A percentile compares a stretch with the other conserved stretches of the same genome.
These are phyloP conservation scores for Notholithocarpus densiflorus DNA, from an alignment of 306 rosid species.

Conservation along the genomic window DNA sequence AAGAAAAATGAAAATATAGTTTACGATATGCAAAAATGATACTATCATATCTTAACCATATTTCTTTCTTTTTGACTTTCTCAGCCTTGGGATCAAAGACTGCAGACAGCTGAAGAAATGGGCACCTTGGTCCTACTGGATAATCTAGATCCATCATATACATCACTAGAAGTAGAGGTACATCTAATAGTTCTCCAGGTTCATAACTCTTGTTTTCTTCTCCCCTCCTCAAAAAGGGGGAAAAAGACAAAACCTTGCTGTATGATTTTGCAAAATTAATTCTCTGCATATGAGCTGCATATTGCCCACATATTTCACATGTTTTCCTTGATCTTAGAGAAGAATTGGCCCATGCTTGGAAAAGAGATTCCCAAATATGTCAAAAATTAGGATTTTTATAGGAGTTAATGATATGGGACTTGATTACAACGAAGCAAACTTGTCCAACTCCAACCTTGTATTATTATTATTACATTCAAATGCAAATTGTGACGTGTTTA, in stretches of 20 bases:
- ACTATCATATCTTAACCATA: background rate
- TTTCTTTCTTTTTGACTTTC: background rate
- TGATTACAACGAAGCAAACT: too few relatives aligned
- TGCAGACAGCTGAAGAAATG: conserved; percentile 42
- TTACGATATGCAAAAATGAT: too few relatives aligned
- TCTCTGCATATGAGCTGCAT: background rate
- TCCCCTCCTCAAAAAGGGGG: background rate
- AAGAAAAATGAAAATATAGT: background rate
- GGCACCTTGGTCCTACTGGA: conserved; percentile 45
- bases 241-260: background rate
- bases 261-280: background rate
- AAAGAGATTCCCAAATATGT: too few relatives aligned
- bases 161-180: conserved; percentile 62
- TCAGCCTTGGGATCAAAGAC: conserved; percentile 55
- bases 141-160: conserved; percentile 57
- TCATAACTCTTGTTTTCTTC: background rate
- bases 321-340: background rate
- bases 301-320: background rate
- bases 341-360: background rate
- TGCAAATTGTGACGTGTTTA: too few relatives aligned
- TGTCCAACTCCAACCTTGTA: too few relatives aligned
- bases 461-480: too few relatives aligned
- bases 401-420: too few relatives aligned
- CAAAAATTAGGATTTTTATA: too few relatives aligned
- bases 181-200: background rate